phyloP scores from a whole-genome alignment of 371 early-diverging fungal genomes.

The Umbelopsis sp. region DNA sequence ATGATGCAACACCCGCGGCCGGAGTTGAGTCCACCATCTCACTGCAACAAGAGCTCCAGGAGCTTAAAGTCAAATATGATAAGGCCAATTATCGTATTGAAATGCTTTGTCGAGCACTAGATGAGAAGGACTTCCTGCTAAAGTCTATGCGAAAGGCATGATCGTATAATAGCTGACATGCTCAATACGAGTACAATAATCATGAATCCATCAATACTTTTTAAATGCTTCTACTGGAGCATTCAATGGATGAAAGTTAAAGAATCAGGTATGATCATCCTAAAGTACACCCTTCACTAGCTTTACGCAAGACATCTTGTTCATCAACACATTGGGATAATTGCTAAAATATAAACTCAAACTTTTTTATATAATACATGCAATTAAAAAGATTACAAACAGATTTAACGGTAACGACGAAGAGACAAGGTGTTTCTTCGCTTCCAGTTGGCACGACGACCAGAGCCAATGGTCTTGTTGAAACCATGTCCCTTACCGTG shows the following conservation, averaged over 20 bases:
- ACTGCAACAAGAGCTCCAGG: not conserved
- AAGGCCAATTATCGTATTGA: constrained; percentile 5
- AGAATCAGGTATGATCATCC: too few relatives aligned
- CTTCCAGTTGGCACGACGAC: constrained; percentile 80
- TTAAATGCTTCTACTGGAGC: too few relatives aligned
- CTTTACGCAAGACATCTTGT: too few relatives aligned
- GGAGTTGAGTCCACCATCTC: not conserved
- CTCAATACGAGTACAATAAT: too few relatives aligned
- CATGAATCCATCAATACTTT: too few relatives aligned
- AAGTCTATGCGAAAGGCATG: not conserved
- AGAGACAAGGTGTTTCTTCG: constrained; percentile 81
- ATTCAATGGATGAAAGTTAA: too few relatives aligned
- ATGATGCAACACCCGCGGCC: not conserved
- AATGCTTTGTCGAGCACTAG: constrained; percentile 3
- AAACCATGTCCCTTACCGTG: constrained; percentile 96
- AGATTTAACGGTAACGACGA: constrained; percentile 78
- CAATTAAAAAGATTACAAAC: not conserved
- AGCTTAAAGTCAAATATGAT: not conserved
- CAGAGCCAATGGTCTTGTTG: constrained; percentile 99
- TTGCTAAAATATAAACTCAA: not conserved
- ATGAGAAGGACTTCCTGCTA: not conserved
- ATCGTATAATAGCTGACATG: not conserved
- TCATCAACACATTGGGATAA: too few relatives aligned
- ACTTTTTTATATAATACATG: constrained; percentile 14
- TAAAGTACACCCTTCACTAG: too few relatives aligned